These are phyloP conservation scores for Zygoascus meyerae DNA, from an alignment of 1,139 yeast species.

Conservation along the genomic window DNA sequence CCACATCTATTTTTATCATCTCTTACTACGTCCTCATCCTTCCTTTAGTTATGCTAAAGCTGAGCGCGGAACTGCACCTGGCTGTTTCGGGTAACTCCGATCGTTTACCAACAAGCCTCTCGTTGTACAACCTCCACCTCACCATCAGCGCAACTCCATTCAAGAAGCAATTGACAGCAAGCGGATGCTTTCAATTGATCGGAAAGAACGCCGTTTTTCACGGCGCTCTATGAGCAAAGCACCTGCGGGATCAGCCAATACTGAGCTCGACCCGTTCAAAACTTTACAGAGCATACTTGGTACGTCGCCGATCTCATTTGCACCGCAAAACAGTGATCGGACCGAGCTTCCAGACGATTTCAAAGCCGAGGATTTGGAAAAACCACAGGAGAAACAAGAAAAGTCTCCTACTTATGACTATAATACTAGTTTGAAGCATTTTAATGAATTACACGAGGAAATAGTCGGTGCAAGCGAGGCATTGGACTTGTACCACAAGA, in stretches of 20 bases:
- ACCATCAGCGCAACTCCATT: no score
- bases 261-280: conserved; percentile 4
- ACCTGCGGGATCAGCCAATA: conserved; percentile 2
- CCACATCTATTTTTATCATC: no score
- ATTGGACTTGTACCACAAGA: conserved; percentile 36
- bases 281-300: conserved; percentile 18
- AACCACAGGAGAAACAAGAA: conserved; percentile 3
- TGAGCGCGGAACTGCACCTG: no score
- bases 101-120: no score
- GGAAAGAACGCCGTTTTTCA: neutral
- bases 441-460: conserved; percentile 35
- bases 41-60: no score
- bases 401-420: conserved; percentile 13
- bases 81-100: no score
- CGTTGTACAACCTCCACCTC: no score
- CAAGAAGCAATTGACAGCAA: no score
- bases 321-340: conserved; percentile 16
- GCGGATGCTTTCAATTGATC: no score
- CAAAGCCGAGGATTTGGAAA: conserved; percentile 9
- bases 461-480: conserved; percentile 39
- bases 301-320: conserved; percentile 14
- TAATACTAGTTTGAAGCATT: conserved; percentile 27
- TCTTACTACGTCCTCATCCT: no score
- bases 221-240: conserved; percentile 11
- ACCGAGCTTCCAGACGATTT: conserved; percentile 12